Evolutionary conservation across 345 rosid genomes (phyloP).

Genomic region (Bruguiera parviflora): DNA sequence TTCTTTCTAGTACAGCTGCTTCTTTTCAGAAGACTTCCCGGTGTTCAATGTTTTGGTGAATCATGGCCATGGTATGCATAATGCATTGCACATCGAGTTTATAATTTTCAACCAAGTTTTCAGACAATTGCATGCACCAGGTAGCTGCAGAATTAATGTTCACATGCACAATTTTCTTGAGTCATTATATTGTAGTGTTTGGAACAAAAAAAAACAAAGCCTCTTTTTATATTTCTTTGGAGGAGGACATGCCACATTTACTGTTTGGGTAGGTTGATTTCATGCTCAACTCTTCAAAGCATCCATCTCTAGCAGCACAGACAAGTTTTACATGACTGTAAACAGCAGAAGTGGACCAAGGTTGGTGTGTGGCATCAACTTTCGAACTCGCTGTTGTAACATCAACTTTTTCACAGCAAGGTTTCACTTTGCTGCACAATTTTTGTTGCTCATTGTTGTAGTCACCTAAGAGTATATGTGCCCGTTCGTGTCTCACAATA

Average conservation of each 20-base stretch:
- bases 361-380: conserved; percentile 22
- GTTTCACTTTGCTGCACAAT: too few relatives aligned
- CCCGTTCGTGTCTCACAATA: neutral
- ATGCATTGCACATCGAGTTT: neutral
- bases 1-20: conserved; percentile 1
- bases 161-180: neutral
- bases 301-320: conserved; percentile 86
- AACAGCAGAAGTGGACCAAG: conserved; percentile 94
- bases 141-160: neutral
- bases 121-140: neutral
- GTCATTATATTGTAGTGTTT: neutral
- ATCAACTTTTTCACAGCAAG: neutral
- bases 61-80: neutral
- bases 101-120: neutral
- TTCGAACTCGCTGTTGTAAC: too few relatives aligned
- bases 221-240: neutral
- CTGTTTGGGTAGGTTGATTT: conserved; percentile 70
- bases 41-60: neutral
- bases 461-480: neutral
- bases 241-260: neutral
- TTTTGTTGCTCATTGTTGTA: neutral
- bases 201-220: neutral
- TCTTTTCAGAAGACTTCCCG: neutral
- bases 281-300: conserved; percentile 82
- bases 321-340: conserved; percentile 68